Percentiles rank a stretch among this genome's conserved stretches.
Evolutionary conservation across 2,329 filamentous ascomycete genomes (phyloP).

Genomic region (Amesomyces nigricolor): DNA sequence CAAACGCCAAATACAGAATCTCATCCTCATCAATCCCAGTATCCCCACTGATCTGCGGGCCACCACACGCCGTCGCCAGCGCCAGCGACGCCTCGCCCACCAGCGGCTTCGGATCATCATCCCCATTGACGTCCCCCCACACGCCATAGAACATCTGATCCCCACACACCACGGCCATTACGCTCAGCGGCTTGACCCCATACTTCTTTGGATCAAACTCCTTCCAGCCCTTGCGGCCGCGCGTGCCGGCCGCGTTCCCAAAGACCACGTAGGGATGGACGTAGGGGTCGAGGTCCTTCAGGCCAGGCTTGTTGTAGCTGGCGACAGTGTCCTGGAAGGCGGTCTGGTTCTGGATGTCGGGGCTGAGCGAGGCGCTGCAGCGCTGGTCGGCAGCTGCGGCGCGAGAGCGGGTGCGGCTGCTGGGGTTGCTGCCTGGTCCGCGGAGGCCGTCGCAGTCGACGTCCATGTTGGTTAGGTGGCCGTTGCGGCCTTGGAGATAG

Average conservation of each 20-base stretch:
- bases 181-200: conserved; percentile 44
- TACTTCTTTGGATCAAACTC: conserved; percentile 38
- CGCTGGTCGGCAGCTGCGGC: conserved; percentile 35
- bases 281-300: conserved; percentile 44
- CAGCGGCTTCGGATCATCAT: conserved; percentile 34
- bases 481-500: conserved; percentile 38
- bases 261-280: conserved; percentile 51
- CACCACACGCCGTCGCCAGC: conserved; percentile 45
- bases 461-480: conserved; percentile 47
- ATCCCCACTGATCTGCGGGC: conserved; percentile 47
- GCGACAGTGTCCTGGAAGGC: conserved; percentile 38
- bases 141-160: conserved; percentile 47
- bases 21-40: conserved; percentile 51
- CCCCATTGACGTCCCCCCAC: conserved; percentile 51
- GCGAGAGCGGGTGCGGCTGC: no score
- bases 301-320: conserved; percentile 31
- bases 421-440: conserved; percentile 16
- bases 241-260: conserved; percentile 39
- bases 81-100: conserved; percentile 46
- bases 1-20: conserved; percentile 58
- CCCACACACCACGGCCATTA: conserved; percentile 51
- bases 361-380: conserved; percentile 36
- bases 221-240: conserved; percentile 25
- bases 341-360: conserved; percentile 39
- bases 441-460: conserved; percentile 53